Conservation (phyloP, 352 stramenopile species). For the Phytophthora idaei region DNA sequence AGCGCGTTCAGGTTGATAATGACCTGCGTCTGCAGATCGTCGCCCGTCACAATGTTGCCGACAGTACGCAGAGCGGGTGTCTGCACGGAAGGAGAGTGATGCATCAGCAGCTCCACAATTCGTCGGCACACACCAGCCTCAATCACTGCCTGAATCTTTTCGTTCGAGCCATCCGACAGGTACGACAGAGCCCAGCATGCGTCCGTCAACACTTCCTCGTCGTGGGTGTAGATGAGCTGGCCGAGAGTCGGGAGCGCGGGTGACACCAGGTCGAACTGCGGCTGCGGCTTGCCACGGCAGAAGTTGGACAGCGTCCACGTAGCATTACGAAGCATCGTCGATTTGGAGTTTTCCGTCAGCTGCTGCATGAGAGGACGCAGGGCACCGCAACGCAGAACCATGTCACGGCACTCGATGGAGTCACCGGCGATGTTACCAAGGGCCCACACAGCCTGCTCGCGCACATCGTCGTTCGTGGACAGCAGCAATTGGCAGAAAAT, state of each 20-base stretch:
- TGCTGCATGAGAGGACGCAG: conserved; percentile 96
- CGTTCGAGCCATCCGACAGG: conserved; percentile 97
- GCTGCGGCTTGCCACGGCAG: conserved; percentile 91
- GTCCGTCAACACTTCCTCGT: conserved; percentile 99
- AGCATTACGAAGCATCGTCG: conserved; percentile 98
- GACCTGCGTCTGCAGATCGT: conserved; percentile 99
- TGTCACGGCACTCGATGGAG: conserved; percentile 95
- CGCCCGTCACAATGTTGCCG: conserved; percentile 99
- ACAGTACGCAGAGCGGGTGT: conserved; percentile 88
- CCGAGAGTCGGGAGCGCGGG: conserved; percentile 95
- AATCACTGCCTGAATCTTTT: conserved; percentile 99
- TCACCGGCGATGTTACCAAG: conserved; percentile 99
- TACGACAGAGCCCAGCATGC: conserved; percentile 99
- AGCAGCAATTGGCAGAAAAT: conserved; percentile 97
- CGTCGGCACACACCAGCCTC: conserved; percentile 96
- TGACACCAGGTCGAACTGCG: conserved; percentile 84
- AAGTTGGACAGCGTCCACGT: conserved; percentile 99
- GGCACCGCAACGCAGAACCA: conserved; percentile 93
- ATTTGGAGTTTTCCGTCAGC: conserved; percentile 95
- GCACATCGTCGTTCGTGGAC: conserved; percentile 97
- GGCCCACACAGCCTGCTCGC: conserved; percentile 97
- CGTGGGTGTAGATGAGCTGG: conserved; percentile 96
- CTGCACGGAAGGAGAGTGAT: conserved; percentile 83
- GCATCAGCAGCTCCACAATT: conserved; percentile 96
- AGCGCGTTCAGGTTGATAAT: conserved; percentile 99